Base-by-base conservation (phyloP, 129 eudicot species). In the Flaveria brownii region DNA sequence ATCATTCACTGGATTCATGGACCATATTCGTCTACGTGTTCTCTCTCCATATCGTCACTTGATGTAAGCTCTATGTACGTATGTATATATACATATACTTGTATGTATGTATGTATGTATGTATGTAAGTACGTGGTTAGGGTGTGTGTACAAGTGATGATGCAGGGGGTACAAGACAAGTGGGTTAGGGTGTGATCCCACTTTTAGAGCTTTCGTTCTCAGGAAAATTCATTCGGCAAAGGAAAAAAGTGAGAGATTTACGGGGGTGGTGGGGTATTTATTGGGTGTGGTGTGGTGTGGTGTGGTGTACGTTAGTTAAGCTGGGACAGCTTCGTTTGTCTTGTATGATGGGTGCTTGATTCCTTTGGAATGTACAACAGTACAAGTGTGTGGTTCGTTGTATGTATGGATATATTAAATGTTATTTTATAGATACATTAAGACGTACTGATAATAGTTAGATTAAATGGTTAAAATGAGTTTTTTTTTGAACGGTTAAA, bases 201-300 rank as follows among this genome's bases (percentile, higher is more conserved):
- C 47, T 78, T 82, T 67, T 49, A 85, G 88, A 85, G 84, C 88
- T 85, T 81, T 85, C 88, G 73, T 85, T 81, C 85, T 81, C 86
- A 78, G 33, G 56, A 56, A 54, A 74, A 73, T 74, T 26, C 70
- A 80, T 80, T 73, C 64, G 83, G 28, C 39, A 63, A 74, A 74
- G 10, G 62, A 26, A 60, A 78, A 50, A 68, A 30, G 75, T 66
- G 60, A 57, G 70, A 66, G 66, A 54, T 80, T 80, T 73, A 80
- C 69, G 42, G 75, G 26, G 61, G 9, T 6, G 25, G 20, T 67
- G 1, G 74, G n/a, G 74, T 68, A 54, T 80, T 80, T 80, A 63
- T 80, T 18, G 47, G 11, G 68, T 80, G 69, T 57, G 77, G 60
- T 63, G n/a, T 3, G 11, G 68, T 80, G 69, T 57, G 77, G 60